A percentile compares a stretch with the other conserved stretches of the same genome.
These are phyloP conservation scores for Quercus tomentella DNA, from an alignment of 331 rosid genomes.

Conservation along the genomic window DNA sequence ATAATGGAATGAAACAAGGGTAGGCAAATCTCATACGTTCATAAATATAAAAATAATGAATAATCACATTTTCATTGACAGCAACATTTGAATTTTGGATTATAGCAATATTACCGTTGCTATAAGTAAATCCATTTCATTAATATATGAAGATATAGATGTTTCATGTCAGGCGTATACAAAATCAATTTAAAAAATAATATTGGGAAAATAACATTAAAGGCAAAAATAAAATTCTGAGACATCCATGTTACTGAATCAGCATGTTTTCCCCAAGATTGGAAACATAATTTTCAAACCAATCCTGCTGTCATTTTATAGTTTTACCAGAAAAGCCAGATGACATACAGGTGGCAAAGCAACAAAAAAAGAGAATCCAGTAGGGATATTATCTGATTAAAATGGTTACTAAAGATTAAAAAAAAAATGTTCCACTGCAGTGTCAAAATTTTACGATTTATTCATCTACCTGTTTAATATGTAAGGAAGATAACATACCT, in stretches of 20 bases:
- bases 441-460: neutral
- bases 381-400: neutral
- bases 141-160: neutral
- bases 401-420: neutral
- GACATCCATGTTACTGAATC: neutral
- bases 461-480: neutral
- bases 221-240: neutral
- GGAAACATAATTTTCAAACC: neutral
- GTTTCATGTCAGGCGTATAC: neutral
- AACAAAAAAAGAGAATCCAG: neutral
- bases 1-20: neutral
- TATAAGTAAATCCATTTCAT: neutral
- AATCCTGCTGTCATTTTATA: neutral
- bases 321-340: neutral
- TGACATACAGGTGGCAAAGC: neutral
- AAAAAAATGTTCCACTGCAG: neutral
- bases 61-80: neutral
- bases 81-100: neutral
- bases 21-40: too few species aligned
- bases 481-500: conserved; percentile 40
- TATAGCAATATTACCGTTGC: neutral
- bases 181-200: neutral
- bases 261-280: neutral
- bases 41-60: neutral
- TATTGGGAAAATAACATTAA: neutral